A percentile compares a stretch with the other conserved stretches of the same genome.
Evolutionary conservation across 805 yeast species (phyloP).

Genomic region (Kodamaea laetipori): DNA sequence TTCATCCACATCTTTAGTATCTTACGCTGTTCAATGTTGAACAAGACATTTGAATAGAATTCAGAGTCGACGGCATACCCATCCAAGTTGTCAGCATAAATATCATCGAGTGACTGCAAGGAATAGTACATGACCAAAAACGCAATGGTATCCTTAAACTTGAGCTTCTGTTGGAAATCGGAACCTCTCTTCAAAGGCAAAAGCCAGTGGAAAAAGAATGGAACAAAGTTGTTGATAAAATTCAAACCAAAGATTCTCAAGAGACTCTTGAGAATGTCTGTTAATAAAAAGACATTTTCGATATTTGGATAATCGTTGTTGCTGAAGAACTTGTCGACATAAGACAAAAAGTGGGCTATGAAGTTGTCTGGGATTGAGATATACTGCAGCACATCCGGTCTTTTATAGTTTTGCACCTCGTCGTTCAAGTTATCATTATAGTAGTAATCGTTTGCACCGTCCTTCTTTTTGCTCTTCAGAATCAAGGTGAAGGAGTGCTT

Average conservation of each 20-base stretch:
- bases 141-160: slow-evolving; percentile 36
- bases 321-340: slow-evolving; percentile 35
- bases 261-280: slow-evolving; percentile 24
- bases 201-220: slow-evolving; percentile 50
- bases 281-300: slow-evolving; percentile 25
- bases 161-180: slow-evolving; percentile 16
- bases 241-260: slow-evolving; percentile 47
- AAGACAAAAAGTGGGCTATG: slow-evolving; percentile 39
- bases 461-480: slow-evolving; percentile 10
- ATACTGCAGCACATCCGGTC: slow-evolving; percentile 46
- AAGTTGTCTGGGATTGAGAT: slow-evolving; percentile 46
- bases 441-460: slow-evolving; percentile 15
- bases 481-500: slow-evolving; percentile 11
- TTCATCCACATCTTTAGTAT: slow-evolving; percentile 30
- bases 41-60: slow-evolving; percentile 21
- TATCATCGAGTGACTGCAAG: slow-evolving; percentile 29
- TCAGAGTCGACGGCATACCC: slow-evolving; percentile 24
- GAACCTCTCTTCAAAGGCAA: slow-evolving; percentile 19
- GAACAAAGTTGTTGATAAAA: slow-evolving; percentile 46
- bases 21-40: slow-evolving; percentile 31
- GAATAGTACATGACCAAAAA: slow-evolving; percentile 29
- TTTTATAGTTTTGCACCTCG: slow-evolving; percentile 21
- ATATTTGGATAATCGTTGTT: slow-evolving; percentile 25
- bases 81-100: slow-evolving; percentile 27
- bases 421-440: slow-evolving; percentile 19